Base-by-base conservation (phyloP, 768 basidiomycete genomes). In the Suillus fuscotomentosus region DNA sequence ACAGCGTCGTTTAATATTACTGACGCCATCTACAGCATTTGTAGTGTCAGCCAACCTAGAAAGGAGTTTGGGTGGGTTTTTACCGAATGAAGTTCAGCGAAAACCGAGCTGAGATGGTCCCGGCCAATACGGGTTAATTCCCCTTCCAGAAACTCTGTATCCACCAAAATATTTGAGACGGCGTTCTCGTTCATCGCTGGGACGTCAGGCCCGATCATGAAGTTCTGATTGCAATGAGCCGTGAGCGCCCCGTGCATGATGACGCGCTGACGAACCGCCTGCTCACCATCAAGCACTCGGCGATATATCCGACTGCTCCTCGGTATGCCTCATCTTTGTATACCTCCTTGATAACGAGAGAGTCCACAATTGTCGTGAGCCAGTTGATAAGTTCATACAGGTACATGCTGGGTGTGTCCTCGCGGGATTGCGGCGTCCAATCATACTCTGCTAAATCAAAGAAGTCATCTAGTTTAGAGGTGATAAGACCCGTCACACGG, bases 381-480 rank as follows among this genome's bases (percentile, higher is more conserved):
- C 96, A 99, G 74, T 95, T 95, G 74, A 97, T 86, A 70, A 99
- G 86, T 75, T 98, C 97, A 73, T 94, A 91, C 3, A 99, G 83
- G 76, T 98, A 98, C 85, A 91, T 90, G 84, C 94, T 96, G 51
- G 96, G 94, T 42, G 87, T 87, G 64, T 84, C 82, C 72, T 92
- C 90, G 41, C 86, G 85, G 13, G 80, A 74, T 41, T 81, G 79
- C 10, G 94, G 91, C 42, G 89, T 91, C 95, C 95, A 99, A 70
- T 96, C 89, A 74, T 98, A 98, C 77, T 97, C 94, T 5, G 96
- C 91, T 50, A 97, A 82, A 65, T 94, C 97, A 74, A 97, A 97
- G 80, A 97, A 97, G 69, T 95, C 92, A 71, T 97, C 93, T 8
- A 99, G 87, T 73, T 99, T 99, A 24, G 91, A 91, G 9, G 88